Percentiles rank a stretch among this genome's conserved stretches.
Evolutionary conservation across 1,139 yeast species (phyloP).

Genomic region (Candida glucosophila): DNA sequence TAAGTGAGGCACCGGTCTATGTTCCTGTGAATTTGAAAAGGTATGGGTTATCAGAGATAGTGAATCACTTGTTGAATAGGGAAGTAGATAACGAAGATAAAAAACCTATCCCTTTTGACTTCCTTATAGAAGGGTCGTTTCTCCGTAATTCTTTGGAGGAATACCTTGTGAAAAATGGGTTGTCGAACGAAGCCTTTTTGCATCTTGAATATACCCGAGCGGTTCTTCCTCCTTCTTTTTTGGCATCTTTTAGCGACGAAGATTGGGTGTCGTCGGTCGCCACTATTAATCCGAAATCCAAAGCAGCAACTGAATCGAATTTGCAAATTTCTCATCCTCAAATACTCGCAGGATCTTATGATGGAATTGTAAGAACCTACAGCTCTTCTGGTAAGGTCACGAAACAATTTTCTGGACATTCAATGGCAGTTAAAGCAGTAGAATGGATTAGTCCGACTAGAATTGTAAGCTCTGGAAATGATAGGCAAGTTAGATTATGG

Average conservation of each 20-base stretch:
- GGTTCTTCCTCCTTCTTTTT: conserved; percentile 84
- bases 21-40: conserved; percentile 84
- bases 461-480: conserved; percentile 81
- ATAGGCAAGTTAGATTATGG: conserved; percentile 86
- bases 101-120: conserved; percentile 81
- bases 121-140: conserved; percentile 76
- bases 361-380: conserved; percentile 89
- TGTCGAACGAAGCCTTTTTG: conserved; percentile 74
- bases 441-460: conserved; percentile 69
- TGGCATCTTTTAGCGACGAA: conserved; percentile 83
- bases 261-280: conserved; percentile 91
- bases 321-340: conserved; percentile 27
- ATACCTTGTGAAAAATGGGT: conserved; percentile 65
- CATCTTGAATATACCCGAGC: conserved; percentile 87
- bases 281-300: conserved; percentile 28
- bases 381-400: conserved; percentile 76
- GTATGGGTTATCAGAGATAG: conserved; percentile 90
- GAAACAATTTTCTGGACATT: conserved; percentile 79
- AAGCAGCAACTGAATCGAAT: conserved; percentile 21
- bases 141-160: conserved; percentile 73
- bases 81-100: conserved; percentile 28
- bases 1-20: conserved; percentile 75
- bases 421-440: conserved; percentile 76
- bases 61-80: conserved; percentile 67
- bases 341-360: conserved; percentile 85